These are phyloP conservation scores for Picea sitchensis DNA, from an alignment of 75 land plant species.

Conservation along the genomic window DNA sequence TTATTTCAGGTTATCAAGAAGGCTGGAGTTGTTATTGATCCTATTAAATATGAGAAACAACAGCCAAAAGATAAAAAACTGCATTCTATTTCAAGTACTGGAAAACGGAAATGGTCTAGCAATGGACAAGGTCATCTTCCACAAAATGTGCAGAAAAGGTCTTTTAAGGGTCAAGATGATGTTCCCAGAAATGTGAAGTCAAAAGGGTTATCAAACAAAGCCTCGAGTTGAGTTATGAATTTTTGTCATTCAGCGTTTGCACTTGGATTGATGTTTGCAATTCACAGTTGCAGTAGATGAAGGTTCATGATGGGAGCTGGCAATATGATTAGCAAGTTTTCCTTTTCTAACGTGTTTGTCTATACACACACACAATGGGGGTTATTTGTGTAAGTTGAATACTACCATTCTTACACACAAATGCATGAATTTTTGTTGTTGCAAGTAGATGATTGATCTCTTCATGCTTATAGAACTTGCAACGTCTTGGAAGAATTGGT, in stretches of 20 bases:
- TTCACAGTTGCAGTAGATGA: not conserved
- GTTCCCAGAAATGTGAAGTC: not conserved
- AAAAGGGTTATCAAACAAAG: not conserved
- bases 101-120: constrained; percentile 3
- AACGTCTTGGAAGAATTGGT: too few relatives aligned
- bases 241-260: not conserved
- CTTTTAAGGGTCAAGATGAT: not conserved
- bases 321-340: too few relatives aligned
- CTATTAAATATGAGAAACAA: constrained; percentile 54
- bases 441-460: too few relatives aligned
- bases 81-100: not conserved
- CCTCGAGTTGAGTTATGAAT: not conserved
- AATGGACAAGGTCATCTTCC: not conserved
- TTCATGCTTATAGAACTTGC: too few relatives aligned
- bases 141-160: not conserved
- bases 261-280: not conserved
- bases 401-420: too few relatives aligned
- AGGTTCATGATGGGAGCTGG: too few relatives aligned
- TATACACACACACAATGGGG: too few relatives aligned
- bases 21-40: constrained; percentile 66
- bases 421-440: too few relatives aligned
- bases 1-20: constrained; percentile 61
- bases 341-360: too few relatives aligned
- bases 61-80: constrained; percentile 31
- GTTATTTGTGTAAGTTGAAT: too few relatives aligned